These are phyloP conservation scores for Conticribra guillardii DNA, from an alignment of 108 stramenopile species.

Conservation along the genomic window DNA sequence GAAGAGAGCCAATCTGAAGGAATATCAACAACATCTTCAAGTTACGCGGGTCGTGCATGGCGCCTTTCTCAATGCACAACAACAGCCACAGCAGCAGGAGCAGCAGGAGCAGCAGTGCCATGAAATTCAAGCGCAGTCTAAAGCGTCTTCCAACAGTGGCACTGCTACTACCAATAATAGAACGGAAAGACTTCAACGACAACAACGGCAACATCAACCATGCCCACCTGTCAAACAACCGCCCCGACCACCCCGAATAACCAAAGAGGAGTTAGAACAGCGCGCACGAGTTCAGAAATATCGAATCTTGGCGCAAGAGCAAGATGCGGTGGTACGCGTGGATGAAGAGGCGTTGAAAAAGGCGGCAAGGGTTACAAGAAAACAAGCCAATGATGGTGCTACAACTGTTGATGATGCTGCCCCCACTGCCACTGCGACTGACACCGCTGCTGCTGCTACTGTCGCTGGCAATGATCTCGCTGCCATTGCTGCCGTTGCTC, in stretches of 20 bases:
- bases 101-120: too few relatives aligned
- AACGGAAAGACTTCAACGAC: too few relatives aligned
- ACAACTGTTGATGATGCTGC: slow-evolving; percentile 19
- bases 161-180: too few relatives aligned
- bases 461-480: too few relatives aligned
- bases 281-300: slow-evolving; percentile 1
- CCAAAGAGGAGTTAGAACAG: background rate
- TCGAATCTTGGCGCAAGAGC: slow-evolving; percentile 32
- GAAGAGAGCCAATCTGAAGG: background rate
- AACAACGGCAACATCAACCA: background rate
- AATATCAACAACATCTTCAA: slow-evolving; percentile 1
- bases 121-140: too few relatives aligned
- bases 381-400: slow-evolving; percentile 25
- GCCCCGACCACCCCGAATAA: background rate
- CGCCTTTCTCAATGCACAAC: background rate
- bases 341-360: slow-evolving; percentile 43
- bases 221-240: background rate
- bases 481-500: too few relatives aligned
- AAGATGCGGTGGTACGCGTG: slow-evolving; percentile 37
- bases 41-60: background rate
- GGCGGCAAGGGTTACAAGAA: slow-evolving; percentile 15
- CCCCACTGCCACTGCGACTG: background rate
- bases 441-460: too few relatives aligned
- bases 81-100: too few relatives aligned
- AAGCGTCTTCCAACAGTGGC: too few relatives aligned